Base-by-base conservation (phyloP, 495 filamentous ascomycete species). In the Ramalina peruviana region DNA sequence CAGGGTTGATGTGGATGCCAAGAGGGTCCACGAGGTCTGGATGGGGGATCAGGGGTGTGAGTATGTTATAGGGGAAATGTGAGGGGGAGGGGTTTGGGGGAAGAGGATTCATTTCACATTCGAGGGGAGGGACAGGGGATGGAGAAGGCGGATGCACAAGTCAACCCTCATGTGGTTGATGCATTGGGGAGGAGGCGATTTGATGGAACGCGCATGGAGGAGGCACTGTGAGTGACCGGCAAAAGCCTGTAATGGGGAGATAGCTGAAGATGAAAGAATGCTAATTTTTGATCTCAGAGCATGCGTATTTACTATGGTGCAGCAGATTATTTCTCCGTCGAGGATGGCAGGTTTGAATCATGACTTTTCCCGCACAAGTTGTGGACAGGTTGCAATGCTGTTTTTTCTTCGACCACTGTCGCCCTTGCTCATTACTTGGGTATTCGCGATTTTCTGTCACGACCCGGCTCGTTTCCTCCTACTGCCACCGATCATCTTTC, bases 11-110 rank as follows among this genome's bases (percentile, higher is more conserved):
- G 85, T 93, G 3, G 82, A 81, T 7, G 81, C 83, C 1, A 71
- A 72, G 0, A 74, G 78, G 40, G 49, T 77, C 10, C 87, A 92
- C 65, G 86, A 92, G 70, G 85, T 92, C 17, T 92, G 86, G 87
- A 79, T 89, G 55, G 86, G 87, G 0, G 37, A 61, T 1, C 70
- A 80, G 48, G 87, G 87, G 0, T 93, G 87, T 66, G 87, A 84
- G 37, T 88, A 86, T 69, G 83, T 90, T 19, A 87, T 92, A 64
- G 87, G 87, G 17, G 85, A 57, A 25, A 49, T 40, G 55, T 36
- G 43, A 27, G 33, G 33, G 17, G n/a, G 16, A n/a, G 23, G 6
- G 12, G 46, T 1, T 17, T 3, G 17, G 13, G 23, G 6, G 9
- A 7, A 42, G 21, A 11, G 5, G 33, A 36, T 15, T 41, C 15